These are phyloP conservation scores for Sclerotinia minor DNA, from an alignment of 2,329 filamentous ascomycete species.

Conservation along the genomic window DNA sequence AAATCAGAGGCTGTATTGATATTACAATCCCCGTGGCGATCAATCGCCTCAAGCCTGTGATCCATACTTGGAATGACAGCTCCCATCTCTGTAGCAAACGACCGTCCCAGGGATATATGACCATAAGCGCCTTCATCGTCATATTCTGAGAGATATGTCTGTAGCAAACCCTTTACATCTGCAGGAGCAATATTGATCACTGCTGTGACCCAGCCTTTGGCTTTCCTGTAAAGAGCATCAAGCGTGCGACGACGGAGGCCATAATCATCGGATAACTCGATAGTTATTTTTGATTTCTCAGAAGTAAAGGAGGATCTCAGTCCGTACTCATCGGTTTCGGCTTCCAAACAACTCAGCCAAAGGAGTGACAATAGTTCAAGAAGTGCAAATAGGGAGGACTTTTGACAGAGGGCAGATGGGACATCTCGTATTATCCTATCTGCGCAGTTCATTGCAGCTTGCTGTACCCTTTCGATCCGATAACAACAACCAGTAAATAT, in stretches of 20 bases:
- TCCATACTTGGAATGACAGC: constrained; percentile 83
- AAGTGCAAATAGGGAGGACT: constrained; percentile 85
- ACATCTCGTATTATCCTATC: constrained; percentile 82
- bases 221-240: constrained; percentile 72
- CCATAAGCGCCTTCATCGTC: constrained; percentile 89
- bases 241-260: constrained; percentile 77
- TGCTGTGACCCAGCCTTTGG: constrained; percentile 75
- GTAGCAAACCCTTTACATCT: constrained; percentile 91
- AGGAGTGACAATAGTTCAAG: constrained; percentile 89
- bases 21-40: constrained; percentile 68
- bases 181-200: constrained; percentile 84
- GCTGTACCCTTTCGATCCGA: constrained; percentile 86
- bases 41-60: constrained; percentile 79
- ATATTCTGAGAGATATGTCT: constrained; percentile 94
- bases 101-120: constrained; percentile 87
- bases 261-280: constrained; percentile 95
- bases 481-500: constrained; percentile 92
- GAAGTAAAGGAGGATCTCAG: constrained; percentile 82
- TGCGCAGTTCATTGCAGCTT: constrained; percentile 78
- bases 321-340: constrained; percentile 90
- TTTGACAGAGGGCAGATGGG: constrained; percentile 87
- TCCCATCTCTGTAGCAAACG: constrained; percentile 92
- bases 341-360: constrained; percentile 93
- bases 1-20: constrained; percentile 96
- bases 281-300: constrained; percentile 70